These are phyloP conservation scores for Trichoderma lentiforme DNA, from an alignment of 2,329 filamentous ascomycete species.

Conservation along the genomic window DNA sequence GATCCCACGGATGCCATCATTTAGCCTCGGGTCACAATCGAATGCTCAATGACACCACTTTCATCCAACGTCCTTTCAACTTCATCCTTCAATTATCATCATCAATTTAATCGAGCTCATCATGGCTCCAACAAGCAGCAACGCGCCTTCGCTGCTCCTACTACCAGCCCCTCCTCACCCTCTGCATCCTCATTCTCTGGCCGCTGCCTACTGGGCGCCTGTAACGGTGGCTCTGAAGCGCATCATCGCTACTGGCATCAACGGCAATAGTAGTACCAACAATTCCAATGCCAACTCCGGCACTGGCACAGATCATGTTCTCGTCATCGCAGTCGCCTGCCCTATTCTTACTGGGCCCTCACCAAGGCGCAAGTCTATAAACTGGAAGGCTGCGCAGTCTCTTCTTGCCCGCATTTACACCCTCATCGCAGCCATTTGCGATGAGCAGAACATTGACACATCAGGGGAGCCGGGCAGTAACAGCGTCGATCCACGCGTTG, in stretches of 20 bases:
- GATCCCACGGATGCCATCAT: background rate
- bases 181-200: conserved; percentile 48
- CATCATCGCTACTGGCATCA: conserved; percentile 40
- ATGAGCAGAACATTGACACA: conserved; percentile 57
- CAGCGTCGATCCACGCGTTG: conserved; percentile 71
- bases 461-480: conserved; percentile 42
- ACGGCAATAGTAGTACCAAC: conserved; percentile 15
- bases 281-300: conserved; percentile 21
- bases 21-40: background rate
- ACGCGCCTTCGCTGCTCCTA: conserved; percentile 53
- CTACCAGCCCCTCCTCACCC: conserved; percentile 61
- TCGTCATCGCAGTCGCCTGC: conserved; percentile 58
- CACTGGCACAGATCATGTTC: conserved; percentile 32
- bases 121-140: conserved; percentile 9
- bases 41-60: background rate
- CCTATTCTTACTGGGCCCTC: conserved; percentile 56
- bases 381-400: conserved; percentile 68
- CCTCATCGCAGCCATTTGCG: conserved; percentile 69
- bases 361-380: conserved; percentile 41
- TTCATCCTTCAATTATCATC: background rate
- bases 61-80: background rate
- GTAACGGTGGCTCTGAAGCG: conserved; percentile 52
- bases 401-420: conserved; percentile 75
- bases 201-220: conserved; percentile 58
- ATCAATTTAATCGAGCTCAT: background rate